Evolutionary conservation across 345 rosid genomes (phyloP).

Genomic region (Hibiscus mutabilis): DNA sequence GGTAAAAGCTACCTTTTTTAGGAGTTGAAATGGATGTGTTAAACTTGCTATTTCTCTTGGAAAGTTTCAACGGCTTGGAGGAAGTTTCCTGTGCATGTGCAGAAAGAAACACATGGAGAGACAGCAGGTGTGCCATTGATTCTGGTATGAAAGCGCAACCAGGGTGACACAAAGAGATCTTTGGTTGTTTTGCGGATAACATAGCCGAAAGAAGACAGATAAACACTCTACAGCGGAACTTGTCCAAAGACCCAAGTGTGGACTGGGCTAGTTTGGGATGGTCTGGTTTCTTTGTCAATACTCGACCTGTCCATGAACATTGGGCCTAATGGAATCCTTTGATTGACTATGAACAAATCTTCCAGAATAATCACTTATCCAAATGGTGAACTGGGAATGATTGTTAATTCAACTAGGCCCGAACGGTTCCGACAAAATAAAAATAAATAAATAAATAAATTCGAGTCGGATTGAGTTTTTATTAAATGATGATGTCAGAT

Average conservation of each 20-base stretch:
- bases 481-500: too few relatives aligned
- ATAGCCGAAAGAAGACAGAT: background rate
- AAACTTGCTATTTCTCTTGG: background rate
- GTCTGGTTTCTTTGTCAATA: background rate
- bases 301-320: background rate
- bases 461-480: too few relatives aligned
- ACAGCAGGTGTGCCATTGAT: constrained; percentile 9
- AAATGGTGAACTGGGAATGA: too few relatives aligned
- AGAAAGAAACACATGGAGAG: constrained; percentile 10
- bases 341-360: too few relatives aligned
- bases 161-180: too few relatives aligned
- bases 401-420: too few relatives aligned
- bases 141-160: background rate
- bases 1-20: constrained; percentile 10
- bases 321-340: background rate
- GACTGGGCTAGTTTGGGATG: background rate
- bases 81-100: background rate
- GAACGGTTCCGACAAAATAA: too few relatives aligned
- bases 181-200: constrained; percentile 9
- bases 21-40: background rate
- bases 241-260: too few relatives aligned
- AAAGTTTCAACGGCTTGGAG: constrained; percentile 2
- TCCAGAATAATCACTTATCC: too few relatives aligned
- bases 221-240: too few relatives aligned
- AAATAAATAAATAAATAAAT: too few relatives aligned